phyloP scores from a whole-genome alignment of 495 filamentous ascomycete species.

The Oidiodendron maius region DNA sequence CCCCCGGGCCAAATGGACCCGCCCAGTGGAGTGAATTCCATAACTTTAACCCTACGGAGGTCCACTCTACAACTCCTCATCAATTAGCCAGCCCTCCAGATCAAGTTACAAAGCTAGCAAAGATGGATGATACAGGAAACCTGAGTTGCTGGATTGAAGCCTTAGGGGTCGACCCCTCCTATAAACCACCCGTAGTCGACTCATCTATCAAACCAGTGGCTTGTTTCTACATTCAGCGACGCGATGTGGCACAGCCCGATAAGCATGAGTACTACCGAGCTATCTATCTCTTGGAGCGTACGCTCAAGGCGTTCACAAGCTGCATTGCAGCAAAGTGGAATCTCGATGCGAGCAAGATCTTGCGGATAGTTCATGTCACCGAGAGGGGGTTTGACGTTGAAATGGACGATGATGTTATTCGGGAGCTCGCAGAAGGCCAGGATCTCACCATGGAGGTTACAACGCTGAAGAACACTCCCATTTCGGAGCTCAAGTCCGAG shows the following conservation, averaged over 20 bases:
- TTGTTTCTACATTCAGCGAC: constrained; percentile 77
- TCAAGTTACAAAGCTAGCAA: constrained; percentile 40
- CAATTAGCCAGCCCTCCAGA: constrained; percentile 39
- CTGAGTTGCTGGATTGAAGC: constrained; percentile 85
- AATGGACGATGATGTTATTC: constrained; percentile 85
- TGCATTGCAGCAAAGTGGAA: constrained; percentile 71
- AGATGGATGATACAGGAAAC: constrained; percentile 44
- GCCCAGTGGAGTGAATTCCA: constrained; percentile 50
- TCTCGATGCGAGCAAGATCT: constrained; percentile 64
- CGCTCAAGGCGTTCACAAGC: constrained; percentile 60
- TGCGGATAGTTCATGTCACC: constrained; percentile 65
- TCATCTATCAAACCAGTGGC: constrained; percentile 66
- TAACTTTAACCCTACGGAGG: constrained; percentile 42
- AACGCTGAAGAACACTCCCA: constrained; percentile 27
- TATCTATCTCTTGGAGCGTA: constrained; percentile 77
- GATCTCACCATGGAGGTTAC: constrained; percentile 63
- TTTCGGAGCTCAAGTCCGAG: constrained; percentile 35
- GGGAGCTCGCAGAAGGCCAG: constrained; percentile 82
- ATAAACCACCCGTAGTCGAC: constrained; percentile 69
- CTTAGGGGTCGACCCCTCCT: constrained; percentile 77
- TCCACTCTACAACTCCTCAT: constrained; percentile 31
- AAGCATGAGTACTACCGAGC: constrained; percentile 71
- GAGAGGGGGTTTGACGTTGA: constrained; percentile 71
- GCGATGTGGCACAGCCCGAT: constrained; percentile 42
- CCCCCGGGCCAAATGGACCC: constrained; percentile 25